These are phyloP conservation scores for Alloteropsis semialata DNA, from an alignment of 176 grass and related monocot species.

Conservation along the genomic window DNA sequence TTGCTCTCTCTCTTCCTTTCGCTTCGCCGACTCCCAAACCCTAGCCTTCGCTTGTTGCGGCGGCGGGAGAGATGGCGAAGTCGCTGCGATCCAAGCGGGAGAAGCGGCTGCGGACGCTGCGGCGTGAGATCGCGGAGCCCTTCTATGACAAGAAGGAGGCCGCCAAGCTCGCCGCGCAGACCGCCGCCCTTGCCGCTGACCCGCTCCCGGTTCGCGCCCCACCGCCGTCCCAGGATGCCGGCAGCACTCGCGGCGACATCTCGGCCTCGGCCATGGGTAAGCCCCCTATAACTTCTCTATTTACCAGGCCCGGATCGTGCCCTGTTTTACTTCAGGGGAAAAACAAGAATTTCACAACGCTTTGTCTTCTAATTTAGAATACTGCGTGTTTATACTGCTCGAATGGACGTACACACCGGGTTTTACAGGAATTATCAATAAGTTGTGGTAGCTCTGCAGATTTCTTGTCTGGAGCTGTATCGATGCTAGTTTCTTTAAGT, in stretches of 20 bases:
- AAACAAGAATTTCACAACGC: not conserved
- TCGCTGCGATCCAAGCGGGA: slow-evolving; percentile 84
- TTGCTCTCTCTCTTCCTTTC: not conserved
- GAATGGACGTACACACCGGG: too few species aligned
- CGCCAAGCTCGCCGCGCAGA: slow-evolving; percentile 81
- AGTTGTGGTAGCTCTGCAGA: not conserved
- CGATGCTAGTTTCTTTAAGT: not conserved
- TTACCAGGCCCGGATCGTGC: not conserved
- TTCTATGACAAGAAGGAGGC: slow-evolving; percentile 96
- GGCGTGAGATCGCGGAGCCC: slow-evolving; percentile 78
- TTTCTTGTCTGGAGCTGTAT: not conserved
- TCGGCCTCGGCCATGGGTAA: slow-evolving; percentile 45
- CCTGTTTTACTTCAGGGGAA: not conserved
- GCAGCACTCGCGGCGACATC: slow-evolving; percentile 17
- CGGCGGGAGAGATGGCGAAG: slow-evolving; percentile 80
- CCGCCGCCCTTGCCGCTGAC: slow-evolving; percentile 75
- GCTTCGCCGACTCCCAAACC: slow-evolving; percentile 50
- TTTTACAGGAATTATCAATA: not conserved
- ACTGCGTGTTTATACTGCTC: not conserved
- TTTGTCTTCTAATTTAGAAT: not conserved
- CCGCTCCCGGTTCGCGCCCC: slow-evolving; percentile 52
- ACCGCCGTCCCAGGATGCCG: slow-evolving; percentile 42
- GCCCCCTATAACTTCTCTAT: not conserved
- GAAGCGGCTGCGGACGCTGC: slow-evolving; percentile 79
- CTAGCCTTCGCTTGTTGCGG: slow-evolving; percentile 19